Evolutionary conservation across 441 rosid species (phyloP), one percentile per base, ranked within the genome.

Genomic region (Arabidopsis lyrata): DNA sequence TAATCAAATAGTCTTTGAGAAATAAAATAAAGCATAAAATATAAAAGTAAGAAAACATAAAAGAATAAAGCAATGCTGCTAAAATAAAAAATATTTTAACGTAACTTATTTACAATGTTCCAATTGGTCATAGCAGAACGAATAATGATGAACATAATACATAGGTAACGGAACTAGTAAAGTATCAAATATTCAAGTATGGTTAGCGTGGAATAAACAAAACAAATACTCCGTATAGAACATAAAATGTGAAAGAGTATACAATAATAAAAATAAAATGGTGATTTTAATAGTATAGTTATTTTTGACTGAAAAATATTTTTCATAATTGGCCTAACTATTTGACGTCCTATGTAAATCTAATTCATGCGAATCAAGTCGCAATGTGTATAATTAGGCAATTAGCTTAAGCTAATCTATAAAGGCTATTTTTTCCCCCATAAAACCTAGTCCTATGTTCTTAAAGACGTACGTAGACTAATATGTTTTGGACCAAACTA

Each of bases 1-100:
- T 18, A 31, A 20, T 61, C 35, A 32, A 63, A 73, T 18, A 76
- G 47, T 54, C 14, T 47, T 38, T 31, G 36, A 60, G 24, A 61
- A 53, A 68, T 13, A 53, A 62, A 63, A 9, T 44, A 44, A 67
- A 41, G 63, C 6, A 20, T 52, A 42, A 41, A 38, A 74, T 18
- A 52, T 8, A 52, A 59, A 73, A 60, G 34, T 7, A 5, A 29
- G 8, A 35, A 59, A 36, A 36, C 1, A 12, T 8, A 15, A 36
- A 61, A 14, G 7, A 50, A 41, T 32, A 18, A 42, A 63, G 15
- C 52, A 72, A 29, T 29, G 39, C 5, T 15, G 6, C 1, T 8
- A 32, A 41, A 0, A 35, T 58, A 15, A 54, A 11, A 9, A 14
- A 44, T 13, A 4, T 3, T 13, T 10, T 48, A 35, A 48, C 34